Evolutionary conservation across 352 stramenopile species (phyloP).

Genomic region (Pilasporangium apinafurcum): DNA sequence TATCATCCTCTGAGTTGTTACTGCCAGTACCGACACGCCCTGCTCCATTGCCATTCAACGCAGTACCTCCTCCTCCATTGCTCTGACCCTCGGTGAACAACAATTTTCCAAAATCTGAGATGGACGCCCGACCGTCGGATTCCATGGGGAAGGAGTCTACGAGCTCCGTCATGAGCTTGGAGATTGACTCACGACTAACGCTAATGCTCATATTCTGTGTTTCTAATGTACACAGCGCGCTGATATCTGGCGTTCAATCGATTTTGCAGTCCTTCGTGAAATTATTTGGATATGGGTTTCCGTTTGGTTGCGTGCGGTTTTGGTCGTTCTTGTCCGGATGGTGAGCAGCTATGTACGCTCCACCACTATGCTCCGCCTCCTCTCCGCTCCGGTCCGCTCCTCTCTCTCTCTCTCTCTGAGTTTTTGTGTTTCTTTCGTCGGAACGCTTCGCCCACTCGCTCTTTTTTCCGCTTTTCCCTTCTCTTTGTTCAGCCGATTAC

Average conservation of each 20-base stretch:
- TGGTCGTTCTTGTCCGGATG: background rate
- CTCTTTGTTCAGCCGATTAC: background rate
- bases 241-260: too few relatives aligned
- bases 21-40: too few relatives aligned
- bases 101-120: slow-evolving; percentile 85
- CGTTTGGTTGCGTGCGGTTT: slow-evolving; percentile 1
- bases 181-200: slow-evolving; percentile 80
- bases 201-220: slow-evolving; percentile 57
- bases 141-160: slow-evolving; percentile 80
- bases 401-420: background rate
- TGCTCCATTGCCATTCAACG: too few relatives aligned
- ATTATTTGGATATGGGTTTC: too few relatives aligned
- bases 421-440: background rate
- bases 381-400: background rate
- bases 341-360: background rate
- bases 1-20: slow-evolving; percentile 6
- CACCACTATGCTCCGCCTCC: background rate
- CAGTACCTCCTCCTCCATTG: too few relatives aligned
- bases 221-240: background rate
- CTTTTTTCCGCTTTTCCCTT: background rate
- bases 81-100: slow-evolving; percentile 72
- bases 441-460: background rate
- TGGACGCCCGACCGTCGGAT: slow-evolving; percentile 61
- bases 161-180: slow-evolving; percentile 81
- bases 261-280: too few relatives aligned